phyloP scores from a whole-genome alignment of 495 filamentous ascomycete genomes.

The Extremus antarcticus region DNA sequence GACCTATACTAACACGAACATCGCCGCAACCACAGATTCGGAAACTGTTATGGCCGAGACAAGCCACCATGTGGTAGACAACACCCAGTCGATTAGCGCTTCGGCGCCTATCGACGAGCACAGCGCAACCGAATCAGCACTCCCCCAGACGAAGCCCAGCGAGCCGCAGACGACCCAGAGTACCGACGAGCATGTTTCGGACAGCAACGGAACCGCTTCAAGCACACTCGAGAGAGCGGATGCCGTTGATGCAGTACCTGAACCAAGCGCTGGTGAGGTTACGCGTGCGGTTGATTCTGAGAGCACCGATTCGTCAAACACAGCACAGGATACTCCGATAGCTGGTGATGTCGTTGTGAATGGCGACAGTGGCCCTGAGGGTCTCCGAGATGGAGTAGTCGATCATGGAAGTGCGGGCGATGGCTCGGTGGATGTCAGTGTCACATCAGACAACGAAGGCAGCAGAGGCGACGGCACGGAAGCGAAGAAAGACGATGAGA shows the following conservation, averaged over 20 bases:
- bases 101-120: slow-evolving; percentile 56
- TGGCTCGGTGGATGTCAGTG: slow-evolving; percentile 35
- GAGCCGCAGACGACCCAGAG: neutral
- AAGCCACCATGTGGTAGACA: slow-evolving; percentile 68
- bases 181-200: neutral
- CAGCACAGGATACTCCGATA: neutral
- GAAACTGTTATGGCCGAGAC: slow-evolving; percentile 73
- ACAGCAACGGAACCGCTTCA: neutral
- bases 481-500: slow-evolving; percentile 39
- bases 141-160: slow-evolving; percentile 3
- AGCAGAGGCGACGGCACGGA: slow-evolving; percentile 33
- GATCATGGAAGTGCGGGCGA: neutral
- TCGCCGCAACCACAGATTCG: slow-evolving; percentile 38
- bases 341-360: neutral
- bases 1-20: neutral
- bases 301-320: neutral
- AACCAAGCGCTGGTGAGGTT: slow-evolving; percentile 13
- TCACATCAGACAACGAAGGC: slow-evolving; percentile 59
- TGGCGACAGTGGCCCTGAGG: neutral
- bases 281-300: neutral
- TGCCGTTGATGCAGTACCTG: neutral
- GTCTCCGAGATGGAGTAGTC: neutral
- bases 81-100: slow-evolving; percentile 64
- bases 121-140: slow-evolving; percentile 33
- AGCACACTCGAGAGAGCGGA: neutral